phyloP scores from a whole-genome alignment of 2,329 filamentous ascomycete genomes.

The Thermoascus crustaceus region DNA sequence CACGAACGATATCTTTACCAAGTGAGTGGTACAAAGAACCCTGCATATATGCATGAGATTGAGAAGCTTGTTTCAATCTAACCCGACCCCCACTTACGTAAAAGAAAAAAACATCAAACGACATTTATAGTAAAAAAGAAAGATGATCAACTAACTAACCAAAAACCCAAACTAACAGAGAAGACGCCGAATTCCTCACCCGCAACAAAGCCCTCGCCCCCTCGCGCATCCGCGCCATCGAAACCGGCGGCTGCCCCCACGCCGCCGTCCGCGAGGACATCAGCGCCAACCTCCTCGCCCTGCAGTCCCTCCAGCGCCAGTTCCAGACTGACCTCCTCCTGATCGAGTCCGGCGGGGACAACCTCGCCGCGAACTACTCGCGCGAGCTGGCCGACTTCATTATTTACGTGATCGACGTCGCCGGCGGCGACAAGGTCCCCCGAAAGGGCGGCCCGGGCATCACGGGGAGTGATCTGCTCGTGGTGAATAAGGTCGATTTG shows the following conservation, averaged over 20 bases:
- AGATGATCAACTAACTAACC: conserved; percentile 7
- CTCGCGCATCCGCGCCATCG: conserved; percentile 82
- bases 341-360: conserved; percentile 94
- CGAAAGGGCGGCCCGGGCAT: conserved; percentile 94
- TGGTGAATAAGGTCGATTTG: conserved; percentile 96
- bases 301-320: conserved; percentile 76
- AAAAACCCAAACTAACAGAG: conserved; percentile 44
- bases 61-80: too few species aligned
- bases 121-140: background rate
- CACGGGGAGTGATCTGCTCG: conserved; percentile 84
- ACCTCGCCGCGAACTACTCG: conserved; percentile 93
- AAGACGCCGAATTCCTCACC: conserved; percentile 96
- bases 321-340: conserved; percentile 78
- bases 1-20: conserved; percentile 98
- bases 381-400: conserved; percentile 95
- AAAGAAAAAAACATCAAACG: too few species aligned
- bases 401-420: conserved; percentile 97
- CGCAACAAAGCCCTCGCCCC: conserved; percentile 75
- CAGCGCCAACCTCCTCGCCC: conserved; percentile 79
- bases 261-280: conserved; percentile 97
- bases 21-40: too few species aligned
- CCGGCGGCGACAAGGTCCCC: conserved; percentile 92
- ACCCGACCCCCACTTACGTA: too few species aligned
- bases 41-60: too few species aligned
- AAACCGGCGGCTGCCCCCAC: conserved; percentile 95